phyloP scores from a whole-genome alignment of 331 rosid species.

The Malus hybrid region DNA sequence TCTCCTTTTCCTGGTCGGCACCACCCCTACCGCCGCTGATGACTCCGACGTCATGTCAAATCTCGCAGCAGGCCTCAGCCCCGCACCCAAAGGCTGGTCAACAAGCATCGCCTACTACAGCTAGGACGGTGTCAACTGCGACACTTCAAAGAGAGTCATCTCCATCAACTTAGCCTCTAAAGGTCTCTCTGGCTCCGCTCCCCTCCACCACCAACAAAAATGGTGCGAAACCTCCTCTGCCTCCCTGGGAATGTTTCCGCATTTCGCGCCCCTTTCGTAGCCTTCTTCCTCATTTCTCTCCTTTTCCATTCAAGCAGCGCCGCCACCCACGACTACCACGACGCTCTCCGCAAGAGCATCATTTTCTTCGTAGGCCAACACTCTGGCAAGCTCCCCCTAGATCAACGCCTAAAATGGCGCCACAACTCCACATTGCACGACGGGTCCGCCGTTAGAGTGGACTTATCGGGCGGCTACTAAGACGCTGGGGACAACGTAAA shows the following conservation, averaged over 20 bases:
- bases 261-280: conserved; percentile 20
- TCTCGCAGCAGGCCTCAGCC: conserved; percentile 25
- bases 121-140: conserved; percentile 60
- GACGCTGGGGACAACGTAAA: conserved; percentile 95
- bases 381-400: conserved; percentile 72
- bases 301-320: conserved; percentile 23
- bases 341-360: conserved; percentile 80
- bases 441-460: conserved; percentile 74
- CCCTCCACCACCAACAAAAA: conserved; percentile 13
- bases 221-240: conserved; percentile 56
- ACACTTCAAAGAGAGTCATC: conserved; percentile 39
- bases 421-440: conserved; percentile 78
- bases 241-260: conserved; percentile 17
- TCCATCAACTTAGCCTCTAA: conserved; percentile 31
- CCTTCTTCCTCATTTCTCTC: conserved; percentile 27
- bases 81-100: conserved; percentile 52
- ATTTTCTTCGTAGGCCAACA: conserved; percentile 99
- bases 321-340: conserved; percentile 57
- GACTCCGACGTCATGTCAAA: conserved; percentile 48
- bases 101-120: conserved; percentile 21
- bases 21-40: conserved; percentile 28
- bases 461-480: conserved; percentile 84
- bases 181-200: conserved; percentile 34
- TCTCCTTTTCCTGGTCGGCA: neutral
- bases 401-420: conserved; percentile 92